A percentile compares a stretch with the other conserved stretches of the same genome.
phyloP scores from a whole-genome alignment of 176 grass and related monocot species.

The Typha latifolia region DNA sequence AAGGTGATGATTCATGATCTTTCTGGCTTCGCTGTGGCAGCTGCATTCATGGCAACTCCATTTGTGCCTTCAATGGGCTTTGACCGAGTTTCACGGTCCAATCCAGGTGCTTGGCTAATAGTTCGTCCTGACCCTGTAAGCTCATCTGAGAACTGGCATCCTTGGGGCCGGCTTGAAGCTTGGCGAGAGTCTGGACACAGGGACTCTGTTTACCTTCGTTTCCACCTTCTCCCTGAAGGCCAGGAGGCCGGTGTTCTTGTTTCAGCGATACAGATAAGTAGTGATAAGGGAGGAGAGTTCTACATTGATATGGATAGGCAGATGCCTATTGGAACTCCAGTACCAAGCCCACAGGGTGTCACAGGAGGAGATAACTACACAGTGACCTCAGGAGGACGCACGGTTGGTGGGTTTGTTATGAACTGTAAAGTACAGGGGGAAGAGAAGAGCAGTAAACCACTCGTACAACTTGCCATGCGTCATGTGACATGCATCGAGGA shows the following conservation, averaged over 20 bases:
- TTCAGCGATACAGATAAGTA: slow-evolving; percentile 46
- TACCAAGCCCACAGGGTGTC: background rate
- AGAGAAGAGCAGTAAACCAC: slow-evolving; percentile 32
- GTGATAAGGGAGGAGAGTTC: slow-evolving; percentile 79
- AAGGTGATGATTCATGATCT: slow-evolving; percentile 85
- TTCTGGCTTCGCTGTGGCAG: slow-evolving; percentile 68
- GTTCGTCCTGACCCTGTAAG: slow-evolving; percentile 27
- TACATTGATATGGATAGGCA: slow-evolving; percentile 56
- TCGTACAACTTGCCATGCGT: slow-evolving; percentile 58
- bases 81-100: slow-evolving; percentile 71
- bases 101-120: slow-evolving; percentile 84
- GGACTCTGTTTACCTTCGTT: slow-evolving; percentile 36
- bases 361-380: background rate
- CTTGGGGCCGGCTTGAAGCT: slow-evolving; percentile 82
- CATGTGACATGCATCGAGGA: slow-evolving; percentile 79
- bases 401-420: slow-evolving; percentile 68
- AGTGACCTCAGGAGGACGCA: slow-evolving; percentile 3
- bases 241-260: slow-evolving; percentile 65
- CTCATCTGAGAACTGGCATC: slow-evolving; percentile 65
- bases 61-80: slow-evolving; percentile 70
- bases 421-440: slow-evolving; percentile 67
- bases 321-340: background rate
- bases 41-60: slow-evolving; percentile 87
- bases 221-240: slow-evolving; percentile 52
- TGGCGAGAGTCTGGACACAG: slow-evolving; percentile 42